phyloP scores from a whole-genome alignment of 2,329 filamentous ascomycete species.

The Clarireedia monteithiana region DNA sequence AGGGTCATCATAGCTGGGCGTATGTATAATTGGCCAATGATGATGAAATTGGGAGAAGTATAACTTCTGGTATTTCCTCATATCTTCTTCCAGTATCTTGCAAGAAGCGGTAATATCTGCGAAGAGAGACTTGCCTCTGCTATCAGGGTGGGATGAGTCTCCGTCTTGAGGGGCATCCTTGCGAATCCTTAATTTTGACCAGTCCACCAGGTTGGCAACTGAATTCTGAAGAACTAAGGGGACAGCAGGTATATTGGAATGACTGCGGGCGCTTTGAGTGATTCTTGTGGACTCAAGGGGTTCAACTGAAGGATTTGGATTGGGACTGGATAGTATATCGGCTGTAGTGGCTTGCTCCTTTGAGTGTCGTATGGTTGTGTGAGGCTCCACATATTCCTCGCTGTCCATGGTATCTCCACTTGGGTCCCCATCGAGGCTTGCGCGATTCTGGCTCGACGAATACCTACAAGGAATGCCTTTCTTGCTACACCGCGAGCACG shows the following conservation, averaged over 20 bases:
- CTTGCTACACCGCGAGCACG: conserved; percentile 35
- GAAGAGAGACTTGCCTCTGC: neutral
- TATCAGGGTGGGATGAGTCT: neutral
- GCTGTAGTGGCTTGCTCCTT: too few species aligned
- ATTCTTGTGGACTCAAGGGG: too few species aligned
- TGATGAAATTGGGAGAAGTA: conserved; percentile 37
- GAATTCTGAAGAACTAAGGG: too few species aligned
- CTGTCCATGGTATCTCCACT: neutral
- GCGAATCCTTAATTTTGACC: neutral
- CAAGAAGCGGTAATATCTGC: neutral
- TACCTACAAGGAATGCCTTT: conserved; percentile 34
- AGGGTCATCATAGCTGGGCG: conserved; percentile 30
- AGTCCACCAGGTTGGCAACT: too few species aligned
- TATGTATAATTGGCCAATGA: conserved; percentile 36
- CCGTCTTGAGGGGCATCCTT: neutral
- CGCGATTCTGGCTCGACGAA: neutral
- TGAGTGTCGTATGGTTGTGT: too few species aligned
- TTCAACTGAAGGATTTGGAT: too few species aligned
- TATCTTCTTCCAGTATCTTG: conserved; percentile 8
- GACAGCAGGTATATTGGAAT: too few species aligned
- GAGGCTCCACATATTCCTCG: neutral
- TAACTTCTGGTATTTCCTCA: conserved; percentile 19
- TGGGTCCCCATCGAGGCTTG: neutral
- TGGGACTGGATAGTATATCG: too few species aligned
- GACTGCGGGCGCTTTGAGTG: too few species aligned